A percentile compares a stretch with the other conserved stretches of the same genome.
These are phyloP conservation scores for Grosmannia huntii DNA, from an alignment of 2,329 filamentous ascomycete species.

Conservation along the genomic window DNA sequence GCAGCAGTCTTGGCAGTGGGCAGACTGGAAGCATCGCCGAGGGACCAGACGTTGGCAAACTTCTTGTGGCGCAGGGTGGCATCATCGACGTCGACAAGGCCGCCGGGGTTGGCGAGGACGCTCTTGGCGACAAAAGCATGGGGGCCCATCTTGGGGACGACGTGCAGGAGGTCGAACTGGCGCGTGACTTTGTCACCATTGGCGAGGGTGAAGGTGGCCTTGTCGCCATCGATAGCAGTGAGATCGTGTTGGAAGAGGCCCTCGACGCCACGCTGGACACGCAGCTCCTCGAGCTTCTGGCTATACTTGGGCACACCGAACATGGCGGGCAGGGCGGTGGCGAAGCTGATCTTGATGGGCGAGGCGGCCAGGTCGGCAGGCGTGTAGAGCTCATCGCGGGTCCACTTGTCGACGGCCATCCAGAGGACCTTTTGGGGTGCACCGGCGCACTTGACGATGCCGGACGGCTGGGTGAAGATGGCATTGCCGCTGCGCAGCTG, in stretches of 20 bases:
- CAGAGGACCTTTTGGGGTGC: constrained; percentile 51
- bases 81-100: constrained; percentile 45
- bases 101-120: constrained; percentile 38
- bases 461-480: constrained; percentile 47
- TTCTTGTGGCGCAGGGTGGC: constrained; percentile 38
- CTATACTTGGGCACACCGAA: constrained; percentile 50
- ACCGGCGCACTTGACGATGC: constrained; percentile 47
- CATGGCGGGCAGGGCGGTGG: constrained; percentile 42
- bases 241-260: constrained; percentile 47
- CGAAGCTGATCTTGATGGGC: constrained; percentile 38
- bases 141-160: constrained; percentile 45
- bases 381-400: constrained; percentile 36
- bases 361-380: constrained; percentile 22
- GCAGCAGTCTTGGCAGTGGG: constrained; percentile 39
- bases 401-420: constrained; percentile 48
- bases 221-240: constrained; percentile 37
- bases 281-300: constrained; percentile 37
- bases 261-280: constrained; percentile 41
- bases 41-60: constrained; percentile 45
- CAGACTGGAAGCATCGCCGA: constrained; percentile 44
- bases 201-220: constrained; percentile 33
- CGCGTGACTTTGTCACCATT: constrained; percentile 30
- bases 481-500: constrained; percentile 35
- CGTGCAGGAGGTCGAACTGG: constrained; percentile 43
- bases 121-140: constrained; percentile 41